Conservation (phyloP, 805 yeast genomes). For the Starmerella tilneyi region DNA sequence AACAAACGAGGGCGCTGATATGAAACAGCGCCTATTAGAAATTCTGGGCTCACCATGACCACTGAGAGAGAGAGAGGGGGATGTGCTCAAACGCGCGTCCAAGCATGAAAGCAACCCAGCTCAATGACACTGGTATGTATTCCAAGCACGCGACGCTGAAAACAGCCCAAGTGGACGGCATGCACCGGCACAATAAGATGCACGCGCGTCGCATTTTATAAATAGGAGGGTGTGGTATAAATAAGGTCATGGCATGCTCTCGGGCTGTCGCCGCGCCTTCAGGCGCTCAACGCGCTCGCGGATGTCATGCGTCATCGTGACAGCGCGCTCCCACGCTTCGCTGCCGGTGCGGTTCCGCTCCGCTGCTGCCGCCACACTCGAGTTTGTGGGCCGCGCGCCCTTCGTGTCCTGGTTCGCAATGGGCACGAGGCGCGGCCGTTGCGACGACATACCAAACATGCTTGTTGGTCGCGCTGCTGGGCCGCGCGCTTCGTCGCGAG, state of each 20-base stretch:
- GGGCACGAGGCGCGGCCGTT: slow-evolving; percentile 4
- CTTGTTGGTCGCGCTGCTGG: slow-evolving; percentile 4
- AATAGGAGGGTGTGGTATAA: background rate
- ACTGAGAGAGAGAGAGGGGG: too few relatives aligned
- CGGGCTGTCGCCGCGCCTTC: slow-evolving; percentile 10
- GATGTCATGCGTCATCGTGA: slow-evolving; percentile 16
- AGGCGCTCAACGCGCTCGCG: slow-evolving; percentile 17
- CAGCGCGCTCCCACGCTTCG: slow-evolving; percentile 19
- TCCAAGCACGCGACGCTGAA: too few relatives aligned
- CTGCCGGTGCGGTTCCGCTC: slow-evolving; percentile 2
- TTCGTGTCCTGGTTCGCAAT: slow-evolving; percentile 3
- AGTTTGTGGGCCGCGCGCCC: background rate
- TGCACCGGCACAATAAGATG: too few relatives aligned
- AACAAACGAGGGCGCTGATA: too few relatives aligned
- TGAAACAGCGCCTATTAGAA: too few relatives aligned
- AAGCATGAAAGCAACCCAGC: too few relatives aligned
- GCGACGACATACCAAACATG: background rate
- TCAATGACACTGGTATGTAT: too few relatives aligned
- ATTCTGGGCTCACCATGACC: too few relatives aligned
- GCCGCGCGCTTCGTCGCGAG: slow-evolving; percentile 1
- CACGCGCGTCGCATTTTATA: too few relatives aligned
- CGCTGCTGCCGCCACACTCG: too few relatives aligned
- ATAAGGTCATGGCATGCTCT: background rate
- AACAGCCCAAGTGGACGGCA: too few relatives aligned
- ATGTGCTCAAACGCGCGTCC: too few relatives aligned